A percentile compares a stretch with the other conserved stretches of the same genome.
phyloP scores from a whole-genome alignment of 192 early-diverging fungal species.

The Coemansia sp. region DNA sequence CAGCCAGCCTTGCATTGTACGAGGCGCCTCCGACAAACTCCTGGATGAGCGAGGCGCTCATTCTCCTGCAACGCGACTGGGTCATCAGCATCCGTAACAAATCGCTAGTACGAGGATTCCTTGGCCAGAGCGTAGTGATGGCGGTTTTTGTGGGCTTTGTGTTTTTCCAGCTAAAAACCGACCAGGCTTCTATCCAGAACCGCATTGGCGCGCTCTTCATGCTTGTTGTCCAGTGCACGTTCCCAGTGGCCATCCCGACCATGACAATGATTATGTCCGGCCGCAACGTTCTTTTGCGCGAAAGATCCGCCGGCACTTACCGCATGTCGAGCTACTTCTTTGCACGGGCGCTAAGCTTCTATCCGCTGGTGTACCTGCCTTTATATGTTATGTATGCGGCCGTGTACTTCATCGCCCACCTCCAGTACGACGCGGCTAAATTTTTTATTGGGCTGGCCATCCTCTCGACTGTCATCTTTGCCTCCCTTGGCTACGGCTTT shows the following conservation, averaged over 20 bases:
- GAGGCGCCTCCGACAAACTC: slow-evolving; percentile 39
- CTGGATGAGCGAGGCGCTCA: slow-evolving; percentile 27
- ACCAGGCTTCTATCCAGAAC: slow-evolving; percentile 47
- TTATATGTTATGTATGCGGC: slow-evolving; percentile 21
- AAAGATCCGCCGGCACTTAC: slow-evolving; percentile 64
- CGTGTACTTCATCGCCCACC: slow-evolving; percentile 36
- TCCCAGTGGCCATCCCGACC: slow-evolving; percentile 58
- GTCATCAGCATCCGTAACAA: slow-evolving; percentile 18
- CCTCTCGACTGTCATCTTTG: slow-evolving; percentile 24
- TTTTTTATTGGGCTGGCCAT: slow-evolving; percentile 35
- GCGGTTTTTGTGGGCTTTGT: slow-evolving; percentile 57
- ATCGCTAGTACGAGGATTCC: slow-evolving; percentile 27
- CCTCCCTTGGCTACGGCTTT: slow-evolving; percentile 33
- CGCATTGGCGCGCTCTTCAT: slow-evolving; percentile 49
- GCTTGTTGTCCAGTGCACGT: slow-evolving; percentile 51
- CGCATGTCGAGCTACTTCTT: slow-evolving; percentile 59
- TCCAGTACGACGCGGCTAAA: slow-evolving; percentile 36
- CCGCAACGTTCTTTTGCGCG: slow-evolving; percentile 57
- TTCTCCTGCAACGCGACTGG: slow-evolving; percentile 43
- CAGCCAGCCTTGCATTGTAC: slow-evolving; percentile 17
- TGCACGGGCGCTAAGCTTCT: slow-evolving; percentile 59
- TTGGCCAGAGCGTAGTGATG: slow-evolving; percentile 30
- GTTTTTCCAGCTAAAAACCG: slow-evolving; percentile 49
- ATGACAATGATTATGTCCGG: slow-evolving; percentile 47
- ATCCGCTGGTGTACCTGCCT: slow-evolving; percentile 33